These are phyloP conservation scores for Ceriops tagal DNA, from an alignment of 345 rosid genomes.

Conservation along the genomic window DNA sequence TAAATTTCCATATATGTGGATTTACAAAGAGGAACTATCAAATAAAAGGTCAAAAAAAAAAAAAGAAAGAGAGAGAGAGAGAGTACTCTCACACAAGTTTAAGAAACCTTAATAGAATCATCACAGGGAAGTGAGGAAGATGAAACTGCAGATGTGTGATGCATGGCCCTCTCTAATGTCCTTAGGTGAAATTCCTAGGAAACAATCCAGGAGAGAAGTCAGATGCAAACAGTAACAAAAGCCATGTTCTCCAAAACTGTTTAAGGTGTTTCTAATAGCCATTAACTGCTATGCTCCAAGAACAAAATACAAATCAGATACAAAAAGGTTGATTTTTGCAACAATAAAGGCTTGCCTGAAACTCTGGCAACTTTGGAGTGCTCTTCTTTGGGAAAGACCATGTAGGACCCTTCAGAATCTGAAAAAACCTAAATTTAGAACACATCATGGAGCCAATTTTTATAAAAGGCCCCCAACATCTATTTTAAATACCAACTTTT, in stretches of 20 bases:
- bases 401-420: constrained; percentile 89
- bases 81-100: background rate
- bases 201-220: constrained; percentile 18
- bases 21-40: background rate
- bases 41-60: background rate
- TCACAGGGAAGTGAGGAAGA: constrained; percentile 35
- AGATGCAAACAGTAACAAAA: constrained; percentile 11
- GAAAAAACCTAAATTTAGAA: constrained; percentile 26
- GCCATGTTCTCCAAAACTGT: background rate
- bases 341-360: constrained; percentile 55
- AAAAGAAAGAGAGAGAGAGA: too few relatives aligned
- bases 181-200: constrained; percentile 80
- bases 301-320: background rate
- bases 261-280: background rate
- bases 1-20: constrained; percentile 5
- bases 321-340: constrained; percentile 12
- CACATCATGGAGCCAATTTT: constrained; percentile 3
- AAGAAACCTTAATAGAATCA: constrained; percentile 53
- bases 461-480: constrained; percentile 5
- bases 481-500: constrained; percentile 54
- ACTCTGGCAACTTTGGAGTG: constrained; percentile 75
- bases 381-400: constrained; percentile 72
- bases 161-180: constrained; percentile 87
- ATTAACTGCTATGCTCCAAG: background rate
- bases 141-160: constrained; percentile 49